Percentiles rank a stretch among this genome's conserved stretches.
Conservation (phyloP, 225 moss, liverwort and hornwort species). For the Physcomitrium patens region DNA sequence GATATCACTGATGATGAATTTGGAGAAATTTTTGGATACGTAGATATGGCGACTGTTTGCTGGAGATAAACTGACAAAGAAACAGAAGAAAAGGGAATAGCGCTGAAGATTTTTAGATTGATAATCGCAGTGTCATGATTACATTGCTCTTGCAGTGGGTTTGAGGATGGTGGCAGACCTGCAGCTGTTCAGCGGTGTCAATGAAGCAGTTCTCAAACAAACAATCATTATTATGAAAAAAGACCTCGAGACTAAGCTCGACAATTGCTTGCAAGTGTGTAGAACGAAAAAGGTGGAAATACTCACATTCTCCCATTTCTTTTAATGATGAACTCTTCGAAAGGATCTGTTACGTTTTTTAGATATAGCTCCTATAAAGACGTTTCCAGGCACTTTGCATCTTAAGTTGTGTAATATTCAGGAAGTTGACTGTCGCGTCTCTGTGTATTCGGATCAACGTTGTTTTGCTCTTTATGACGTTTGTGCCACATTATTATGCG, state of each 20-base stretch:
- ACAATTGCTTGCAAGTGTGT: slow-evolving; percentile 28
- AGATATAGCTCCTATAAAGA: background rate
- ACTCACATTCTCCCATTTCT: background rate
- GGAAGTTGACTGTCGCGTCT: background rate
- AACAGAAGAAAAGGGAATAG: background rate
- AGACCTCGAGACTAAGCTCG: slow-evolving; percentile 39
- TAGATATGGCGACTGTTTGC: background rate
- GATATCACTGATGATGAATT: no score
- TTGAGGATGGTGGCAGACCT: slow-evolving; percentile 57
- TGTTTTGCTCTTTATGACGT: background rate
- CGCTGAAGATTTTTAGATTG: background rate
- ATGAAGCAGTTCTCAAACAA: slow-evolving; percentile 33
- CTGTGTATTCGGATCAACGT: background rate
- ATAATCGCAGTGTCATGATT: slow-evolving; percentile 16
- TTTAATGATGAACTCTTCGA: background rate
- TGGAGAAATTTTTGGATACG: no score
- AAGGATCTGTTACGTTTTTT: background rate
- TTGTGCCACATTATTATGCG: background rate
- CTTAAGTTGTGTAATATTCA: background rate
- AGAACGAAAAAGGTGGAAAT: slow-evolving; percentile 41
- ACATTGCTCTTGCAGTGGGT: slow-evolving; percentile 49
- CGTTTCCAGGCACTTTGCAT: background rate
- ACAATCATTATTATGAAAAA: slow-evolving; percentile 4
- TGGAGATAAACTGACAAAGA: background rate
- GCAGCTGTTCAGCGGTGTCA: slow-evolving; percentile 50